phyloP scores from a whole-genome alignment of 2,329 filamentous ascomycete species.

The Sporothrix protearum region DNA sequence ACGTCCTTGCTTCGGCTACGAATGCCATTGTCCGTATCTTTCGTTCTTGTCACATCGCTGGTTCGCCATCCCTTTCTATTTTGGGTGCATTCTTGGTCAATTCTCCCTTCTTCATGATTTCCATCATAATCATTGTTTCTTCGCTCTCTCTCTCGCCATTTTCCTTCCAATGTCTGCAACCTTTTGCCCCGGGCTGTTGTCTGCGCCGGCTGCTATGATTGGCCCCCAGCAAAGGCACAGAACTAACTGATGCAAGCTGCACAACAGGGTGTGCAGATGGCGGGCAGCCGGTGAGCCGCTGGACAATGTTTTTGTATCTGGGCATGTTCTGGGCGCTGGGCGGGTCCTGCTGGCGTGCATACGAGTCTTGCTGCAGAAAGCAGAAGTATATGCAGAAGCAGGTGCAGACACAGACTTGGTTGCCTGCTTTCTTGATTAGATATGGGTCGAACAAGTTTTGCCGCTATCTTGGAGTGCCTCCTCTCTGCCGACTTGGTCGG shows the following conservation, averaged over 20 bases:
- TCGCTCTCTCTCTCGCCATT: conserved; percentile 16
- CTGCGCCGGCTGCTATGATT: background rate
- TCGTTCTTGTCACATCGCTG: background rate
- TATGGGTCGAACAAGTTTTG: background rate
- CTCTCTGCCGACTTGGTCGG: background rate
- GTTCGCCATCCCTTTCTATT: conserved; percentile 9
- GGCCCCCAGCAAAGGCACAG: background rate
- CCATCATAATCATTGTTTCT: background rate
- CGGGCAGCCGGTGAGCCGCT: conserved; percentile 15
- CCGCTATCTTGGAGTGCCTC: background rate
- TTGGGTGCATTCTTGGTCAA: background rate
- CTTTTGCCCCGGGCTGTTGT: background rate
- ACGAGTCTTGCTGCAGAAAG: background rate
- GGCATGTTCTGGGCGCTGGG: background rate
- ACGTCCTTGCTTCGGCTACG: background rate
- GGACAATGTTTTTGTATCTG: background rate
- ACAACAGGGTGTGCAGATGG: background rate
- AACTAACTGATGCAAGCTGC: conserved; percentile 9
- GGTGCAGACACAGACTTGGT: background rate
- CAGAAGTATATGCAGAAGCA: background rate
- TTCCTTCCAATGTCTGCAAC: background rate
- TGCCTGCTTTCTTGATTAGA: background rate
- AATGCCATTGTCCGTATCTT: background rate
- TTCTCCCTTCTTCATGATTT: background rate
- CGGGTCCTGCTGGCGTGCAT: background rate